Base-by-base conservation (phyloP, 2,329 filamentous ascomycete species). In the Pseudopyricularia javanii region DNA sequence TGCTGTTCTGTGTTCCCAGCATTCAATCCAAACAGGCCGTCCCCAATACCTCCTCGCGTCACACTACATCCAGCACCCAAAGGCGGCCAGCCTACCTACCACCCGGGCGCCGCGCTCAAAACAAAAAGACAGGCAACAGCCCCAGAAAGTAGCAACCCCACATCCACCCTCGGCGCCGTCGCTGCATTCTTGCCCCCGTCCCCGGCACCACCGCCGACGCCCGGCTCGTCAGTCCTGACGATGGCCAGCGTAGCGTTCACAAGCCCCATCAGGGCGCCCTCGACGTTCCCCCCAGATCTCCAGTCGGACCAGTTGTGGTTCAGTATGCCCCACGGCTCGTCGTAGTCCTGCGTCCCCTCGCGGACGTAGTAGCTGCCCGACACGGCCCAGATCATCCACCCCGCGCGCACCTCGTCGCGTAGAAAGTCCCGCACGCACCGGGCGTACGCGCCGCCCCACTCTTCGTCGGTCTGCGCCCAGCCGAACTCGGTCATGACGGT, bases 371-470 rank as follows among this genome's bases (percentile, higher is more conserved):
- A 55, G 54, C 54, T 55, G 15, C 50, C 54, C 9, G 54, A 14
- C 26, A 55, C 15, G 37, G 33, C 47, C 54, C 54, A 55, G 35
- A 55, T 45, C 30, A 50, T 47, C 50, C 51, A 55, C 1, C 54
- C 35, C 7, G 53, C 52, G 2, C 60, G 63, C 28, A 74, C 54
- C 55, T 63, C 71, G 2, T 56, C 57, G 40, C 61, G 58, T 49
- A 70, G 57, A 59, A 71, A 80, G 14, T 64, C 63, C 5, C 71
- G 68, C 56, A 82, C 62, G 52, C 69, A 71, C 12, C 58, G 56
- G 2, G 64, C 61, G 58, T 73, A 73, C 3, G 64, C 63, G 2
- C 58, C 57, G 4, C 58, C 52, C 53, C 65, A 68, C 1, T 59
- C 64, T 4, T 57, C 55, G 40, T 67, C 63, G 54, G 69, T 64